phyloP scores from a whole-genome alignment of 192 early-diverging fungal genomes.

The Podochytrium sp. region DNA sequence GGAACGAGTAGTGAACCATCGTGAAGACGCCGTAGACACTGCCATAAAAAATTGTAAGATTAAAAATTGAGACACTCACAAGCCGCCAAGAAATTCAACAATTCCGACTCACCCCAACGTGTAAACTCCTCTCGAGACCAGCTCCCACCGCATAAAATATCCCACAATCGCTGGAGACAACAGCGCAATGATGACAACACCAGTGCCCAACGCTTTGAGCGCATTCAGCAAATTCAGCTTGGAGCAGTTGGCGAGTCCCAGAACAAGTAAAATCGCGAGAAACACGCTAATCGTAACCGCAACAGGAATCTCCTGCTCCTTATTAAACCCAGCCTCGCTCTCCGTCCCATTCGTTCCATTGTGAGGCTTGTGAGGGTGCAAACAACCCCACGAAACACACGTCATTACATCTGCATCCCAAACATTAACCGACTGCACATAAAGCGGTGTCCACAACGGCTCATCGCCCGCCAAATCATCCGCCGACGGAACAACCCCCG shows the following conservation, averaged over 20 bases:
- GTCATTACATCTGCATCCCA: not conserved
- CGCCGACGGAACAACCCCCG: not conserved
- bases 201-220: not conserved
- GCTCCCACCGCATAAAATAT: conserved; percentile 6
- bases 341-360: not conserved
- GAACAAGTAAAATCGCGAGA: not conserved
- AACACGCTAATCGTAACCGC: not conserved
- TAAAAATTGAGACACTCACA: not conserved
- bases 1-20: conserved; percentile 20
- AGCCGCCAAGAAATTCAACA: not conserved
- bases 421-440: not conserved
- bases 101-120: not conserved
- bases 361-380: too few species aligned
- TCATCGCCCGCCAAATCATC: not conserved
- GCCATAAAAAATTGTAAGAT: too few species aligned
- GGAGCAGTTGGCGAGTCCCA: not conserved
- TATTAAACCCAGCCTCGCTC: not conserved
- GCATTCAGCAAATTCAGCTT: too few species aligned
- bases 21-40: conserved; percentile 19
- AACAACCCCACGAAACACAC: not conserved
- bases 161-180: not conserved
- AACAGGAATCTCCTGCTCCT: not conserved
- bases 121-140: not conserved
- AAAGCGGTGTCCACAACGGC: not conserved
- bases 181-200: not conserved